Conservation (phyloP, 768 basidiomycete genomes). For the Boletus sp. region DNA sequence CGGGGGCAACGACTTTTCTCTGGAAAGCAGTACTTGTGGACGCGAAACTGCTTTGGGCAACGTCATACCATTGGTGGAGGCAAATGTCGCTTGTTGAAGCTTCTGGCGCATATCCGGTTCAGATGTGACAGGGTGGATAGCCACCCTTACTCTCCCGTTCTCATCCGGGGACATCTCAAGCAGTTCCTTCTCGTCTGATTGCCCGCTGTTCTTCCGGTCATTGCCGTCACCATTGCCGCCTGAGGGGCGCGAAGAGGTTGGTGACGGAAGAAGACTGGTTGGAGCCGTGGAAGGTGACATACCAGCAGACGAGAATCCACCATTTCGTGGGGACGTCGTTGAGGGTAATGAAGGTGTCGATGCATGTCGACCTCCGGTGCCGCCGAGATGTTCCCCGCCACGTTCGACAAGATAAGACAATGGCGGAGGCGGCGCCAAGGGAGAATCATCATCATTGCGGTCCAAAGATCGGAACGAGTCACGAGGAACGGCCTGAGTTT, state of each 20-base stretch:
- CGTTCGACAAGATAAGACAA: conserved; percentile 78
- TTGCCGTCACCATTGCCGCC: conserved; percentile 55
- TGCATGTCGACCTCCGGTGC: conserved; percentile 48
- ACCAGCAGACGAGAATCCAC: conserved; percentile 52
- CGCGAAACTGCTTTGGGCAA: conserved; percentile 22
- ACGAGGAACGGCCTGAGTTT: conserved; percentile 24
- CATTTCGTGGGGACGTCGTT: conserved; percentile 53
- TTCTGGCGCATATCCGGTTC: conserved; percentile 62
- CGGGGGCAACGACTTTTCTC: conserved; percentile 79
- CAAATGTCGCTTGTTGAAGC: conserved; percentile 35
- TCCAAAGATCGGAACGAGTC: conserved; percentile 40
- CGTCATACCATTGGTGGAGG: conserved; percentile 33
- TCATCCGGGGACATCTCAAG: conserved; percentile 30
- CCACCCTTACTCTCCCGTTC: conserved; percentile 37
- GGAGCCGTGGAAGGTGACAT: conserved; percentile 75
- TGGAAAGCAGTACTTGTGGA: conserved; percentile 31
- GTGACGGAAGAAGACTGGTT: conserved; percentile 73
- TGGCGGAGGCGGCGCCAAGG: conserved; percentile 87
- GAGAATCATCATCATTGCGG: conserved; percentile 62
- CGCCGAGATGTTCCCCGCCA: conserved; percentile 49
- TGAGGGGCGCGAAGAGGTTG: conserved; percentile 67
- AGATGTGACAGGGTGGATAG: conserved; percentile 53
- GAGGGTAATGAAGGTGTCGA: conserved; percentile 72
- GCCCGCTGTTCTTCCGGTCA: conserved; percentile 40
- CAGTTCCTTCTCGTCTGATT: conserved; percentile 45